Evolutionary conservation across 306 rosid genomes (phyloP).

Genomic region (Cyamopsis tetragonoloba): DNA sequence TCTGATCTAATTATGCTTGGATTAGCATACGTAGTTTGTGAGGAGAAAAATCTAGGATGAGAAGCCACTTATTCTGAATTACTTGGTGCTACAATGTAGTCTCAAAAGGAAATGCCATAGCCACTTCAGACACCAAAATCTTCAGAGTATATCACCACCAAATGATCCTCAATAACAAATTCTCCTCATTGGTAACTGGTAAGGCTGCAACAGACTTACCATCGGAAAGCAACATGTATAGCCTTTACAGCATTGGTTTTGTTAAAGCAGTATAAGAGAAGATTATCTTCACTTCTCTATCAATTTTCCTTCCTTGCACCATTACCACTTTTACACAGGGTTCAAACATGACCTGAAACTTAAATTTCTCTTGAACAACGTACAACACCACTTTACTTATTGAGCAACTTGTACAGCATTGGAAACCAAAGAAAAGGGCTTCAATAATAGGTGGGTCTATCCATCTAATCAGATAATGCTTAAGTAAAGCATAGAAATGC

Average conservation of each 20-base stretch:
- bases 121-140: background rate
- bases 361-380: background rate
- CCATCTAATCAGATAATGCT: background rate
- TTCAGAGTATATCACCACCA: background rate
- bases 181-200: too few species aligned
- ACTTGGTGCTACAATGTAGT: too few species aligned
- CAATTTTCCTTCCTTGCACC: background rate
- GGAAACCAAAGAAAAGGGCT: background rate
- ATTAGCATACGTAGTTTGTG: too few species aligned
- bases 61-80: too few species aligned
- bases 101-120: background rate
- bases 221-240: background rate
- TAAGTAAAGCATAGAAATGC: constrained; percentile 1
- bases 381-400: background rate
- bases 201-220: background rate
- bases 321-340: background rate
- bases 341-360: background rate
- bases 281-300: too few species aligned
- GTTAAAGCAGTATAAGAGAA: background rate
- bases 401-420: background rate
- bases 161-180: background rate
- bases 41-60: too few species aligned
- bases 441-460: background rate
- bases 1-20: background rate
- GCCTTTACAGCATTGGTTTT: too few species aligned